Evolutionary conservation across 306 rosid species (phyloP).

Genomic region (Prunus armeniaca): DNA sequence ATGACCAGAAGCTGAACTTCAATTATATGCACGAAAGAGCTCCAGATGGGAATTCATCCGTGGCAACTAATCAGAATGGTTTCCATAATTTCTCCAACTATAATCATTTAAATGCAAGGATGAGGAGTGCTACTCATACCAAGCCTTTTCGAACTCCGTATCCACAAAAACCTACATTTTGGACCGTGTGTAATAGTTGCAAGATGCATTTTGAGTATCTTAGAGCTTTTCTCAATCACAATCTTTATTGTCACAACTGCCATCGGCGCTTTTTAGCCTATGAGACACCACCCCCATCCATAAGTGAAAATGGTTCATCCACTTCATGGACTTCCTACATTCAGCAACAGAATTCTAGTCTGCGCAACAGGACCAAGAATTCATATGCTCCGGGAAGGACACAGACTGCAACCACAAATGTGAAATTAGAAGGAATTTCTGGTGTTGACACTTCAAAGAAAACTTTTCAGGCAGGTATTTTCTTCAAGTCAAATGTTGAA

Average conservation of each 20-base stretch:
- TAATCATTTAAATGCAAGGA: slow-evolving; percentile 26
- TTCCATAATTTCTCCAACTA: slow-evolving; percentile 20
- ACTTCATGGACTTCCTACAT: slow-evolving; percentile 28
- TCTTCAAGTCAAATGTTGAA: slow-evolving; percentile 27
- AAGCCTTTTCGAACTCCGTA: slow-evolving; percentile 22
- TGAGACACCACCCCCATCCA: slow-evolving; percentile 44
- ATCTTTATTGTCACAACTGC: slow-evolving; percentile 51
- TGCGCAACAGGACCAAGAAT: slow-evolving; percentile 30
- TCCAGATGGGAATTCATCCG: slow-evolving; percentile 25
- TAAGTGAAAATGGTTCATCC: slow-evolving; percentile 25
- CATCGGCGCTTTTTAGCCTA: slow-evolving; percentile 44
- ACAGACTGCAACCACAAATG: slow-evolving; percentile 30
- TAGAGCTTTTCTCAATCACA: slow-evolving; percentile 28
- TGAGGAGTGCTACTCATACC: slow-evolving; percentile 27
- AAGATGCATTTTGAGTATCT: slow-evolving; percentile 54
- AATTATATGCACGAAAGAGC: slow-evolving; percentile 16
- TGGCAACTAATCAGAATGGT: slow-evolving; percentile 37
- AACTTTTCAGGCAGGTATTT: slow-evolving; percentile 28
- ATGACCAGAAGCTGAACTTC: slow-evolving; percentile 37
- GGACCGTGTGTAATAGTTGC: slow-evolving; percentile 69
- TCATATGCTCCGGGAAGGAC: slow-evolving; percentile 32
- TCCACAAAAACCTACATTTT: slow-evolving; percentile 47
- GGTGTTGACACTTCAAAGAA: slow-evolving; percentile 17
- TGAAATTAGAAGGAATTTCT: slow-evolving; percentile 16
- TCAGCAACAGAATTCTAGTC: slow-evolving; percentile 33